Evolutionary conservation across 2,329 filamentous ascomycete species (phyloP).

Genomic region (Cryphonectria radicalis): DNA sequence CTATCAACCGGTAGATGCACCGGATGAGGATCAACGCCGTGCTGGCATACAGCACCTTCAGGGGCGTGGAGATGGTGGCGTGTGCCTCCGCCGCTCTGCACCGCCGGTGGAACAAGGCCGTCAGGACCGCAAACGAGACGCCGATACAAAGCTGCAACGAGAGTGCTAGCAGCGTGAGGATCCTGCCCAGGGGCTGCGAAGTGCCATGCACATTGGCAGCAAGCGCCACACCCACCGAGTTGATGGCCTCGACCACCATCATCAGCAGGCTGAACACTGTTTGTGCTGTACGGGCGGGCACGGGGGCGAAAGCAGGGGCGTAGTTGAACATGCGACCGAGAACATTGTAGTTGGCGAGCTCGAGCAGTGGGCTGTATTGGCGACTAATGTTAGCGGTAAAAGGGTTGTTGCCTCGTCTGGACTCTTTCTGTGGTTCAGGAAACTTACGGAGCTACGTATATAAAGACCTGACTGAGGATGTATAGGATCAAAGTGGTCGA

Average conservation of each 20-base stretch:
- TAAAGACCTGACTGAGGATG: constrained; percentile 41
- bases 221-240: constrained; percentile 52
- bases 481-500: constrained; percentile 37
- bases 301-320: constrained; percentile 56
- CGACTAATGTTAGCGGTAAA: background rate
- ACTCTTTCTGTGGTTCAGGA: background rate
- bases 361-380: constrained; percentile 44
- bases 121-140: constrained; percentile 52
- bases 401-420: background rate
- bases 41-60: constrained; percentile 57
- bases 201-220: constrained; percentile 45
- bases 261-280: constrained; percentile 47
- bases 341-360: constrained; percentile 60
- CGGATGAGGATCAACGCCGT: constrained; percentile 54
- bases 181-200: constrained; percentile 21
- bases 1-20: constrained; percentile 62
- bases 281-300: constrained; percentile 44
- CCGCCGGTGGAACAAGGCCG: constrained; percentile 52
- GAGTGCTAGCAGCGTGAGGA: constrained; percentile 55
- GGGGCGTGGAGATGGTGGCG: constrained; percentile 40
- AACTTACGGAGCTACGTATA: constrained; percentile 45
- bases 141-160: constrained; percentile 59
- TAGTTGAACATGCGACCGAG: constrained; percentile 61
- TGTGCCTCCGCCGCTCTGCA: constrained; percentile 43
- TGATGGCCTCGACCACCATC: constrained; percentile 52